A percentile compares a stretch with the other conserved stretches of the same genome.
phyloP scores from a whole-genome alignment of 2,329 filamentous ascomycete species.

The Lasiodiplodia citricola region DNA sequence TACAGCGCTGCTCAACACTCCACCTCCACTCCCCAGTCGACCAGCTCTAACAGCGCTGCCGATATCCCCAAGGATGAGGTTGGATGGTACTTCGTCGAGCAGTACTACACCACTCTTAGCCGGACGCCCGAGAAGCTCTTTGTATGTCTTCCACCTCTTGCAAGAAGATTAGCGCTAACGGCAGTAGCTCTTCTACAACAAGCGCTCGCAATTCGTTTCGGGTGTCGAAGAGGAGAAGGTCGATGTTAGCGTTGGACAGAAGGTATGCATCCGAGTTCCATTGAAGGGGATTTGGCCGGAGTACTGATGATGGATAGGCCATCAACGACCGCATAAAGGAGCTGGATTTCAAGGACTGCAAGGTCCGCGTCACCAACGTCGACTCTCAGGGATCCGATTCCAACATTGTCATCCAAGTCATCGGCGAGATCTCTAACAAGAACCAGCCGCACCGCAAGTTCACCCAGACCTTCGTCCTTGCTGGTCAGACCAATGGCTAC shows the following conservation, averaged over 20 bases:
- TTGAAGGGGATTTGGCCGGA: not conserved
- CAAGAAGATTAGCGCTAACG: constrained; percentile 32
- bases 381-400: constrained; percentile 92
- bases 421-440: constrained; percentile 97
- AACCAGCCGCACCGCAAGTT: constrained; percentile 91
- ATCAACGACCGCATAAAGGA: constrained; percentile 95
- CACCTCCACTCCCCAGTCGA: constrained; percentile 29
- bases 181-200: constrained; percentile 82
- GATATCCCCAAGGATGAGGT: constrained; percentile 85
- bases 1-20: constrained; percentile 40
- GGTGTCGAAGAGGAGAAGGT: constrained; percentile 89
- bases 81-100: constrained; percentile 99
- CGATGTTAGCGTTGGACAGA: constrained; percentile 83
- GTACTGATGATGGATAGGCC: constrained; percentile 58
- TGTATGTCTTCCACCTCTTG: constrained; percentile 44
- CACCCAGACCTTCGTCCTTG: constrained; percentile 95
- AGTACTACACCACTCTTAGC: constrained; percentile 98
- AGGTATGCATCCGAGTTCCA: constrained; percentile 62
- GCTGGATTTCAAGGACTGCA: constrained; percentile 95
- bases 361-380: constrained; percentile 97
- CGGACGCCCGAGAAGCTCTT: constrained; percentile 92
- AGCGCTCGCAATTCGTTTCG: constrained; percentile 92
- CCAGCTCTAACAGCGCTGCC: constrained; percentile 30
- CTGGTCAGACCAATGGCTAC: constrained; percentile 94
- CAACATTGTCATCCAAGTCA: constrained; percentile 97